These are phyloP conservation scores for Agroathelia rolfsii DNA, from an alignment of 1,284 basidiomycete species.

Conservation along the genomic window DNA sequence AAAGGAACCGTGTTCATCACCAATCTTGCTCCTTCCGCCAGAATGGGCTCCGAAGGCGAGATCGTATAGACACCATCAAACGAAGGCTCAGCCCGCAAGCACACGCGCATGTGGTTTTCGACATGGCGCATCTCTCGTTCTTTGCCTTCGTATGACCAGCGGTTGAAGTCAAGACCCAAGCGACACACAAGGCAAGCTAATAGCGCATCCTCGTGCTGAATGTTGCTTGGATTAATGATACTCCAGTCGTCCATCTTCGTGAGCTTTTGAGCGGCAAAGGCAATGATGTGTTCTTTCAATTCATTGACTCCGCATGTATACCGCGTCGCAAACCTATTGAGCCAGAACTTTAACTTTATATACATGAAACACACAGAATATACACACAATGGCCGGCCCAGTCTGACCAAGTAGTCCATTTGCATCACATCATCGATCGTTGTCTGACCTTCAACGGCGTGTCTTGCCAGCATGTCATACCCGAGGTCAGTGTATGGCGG, in stretches of 20 bases:
- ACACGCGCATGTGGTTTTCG: conserved; percentile 20
- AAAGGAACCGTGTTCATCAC: conserved; percentile 9
- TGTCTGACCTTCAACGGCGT: neutral
- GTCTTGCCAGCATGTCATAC: conserved; percentile 5
- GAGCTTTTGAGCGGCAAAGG: conserved; percentile 17
- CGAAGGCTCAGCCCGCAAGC: conserved; percentile 14
- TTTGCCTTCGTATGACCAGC: conserved; percentile 8
- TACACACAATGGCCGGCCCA: conserved; percentile 20
- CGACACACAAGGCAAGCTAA: conserved; percentile 21
- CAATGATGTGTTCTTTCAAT: conserved; percentile 10
- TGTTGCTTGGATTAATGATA: conserved; percentile 3
- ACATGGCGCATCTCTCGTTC: conserved; percentile 17
- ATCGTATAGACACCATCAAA: conserved; percentile 17
- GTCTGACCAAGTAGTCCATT: conserved; percentile 9
- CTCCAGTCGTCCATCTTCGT: conserved; percentile 3
- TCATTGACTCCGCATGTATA: conserved; percentile 8
- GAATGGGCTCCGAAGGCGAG: conserved; percentile 17
- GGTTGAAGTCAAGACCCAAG: conserved; percentile 20
- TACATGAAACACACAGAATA: conserved; percentile 1
- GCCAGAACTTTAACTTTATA: no score
- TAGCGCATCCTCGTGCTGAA: no score
- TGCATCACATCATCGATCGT: conserved; percentile 7
- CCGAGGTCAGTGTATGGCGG: conserved; percentile 6
- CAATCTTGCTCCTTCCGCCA: conserved; percentile 16
- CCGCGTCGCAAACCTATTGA: conserved; percentile 12